A percentile compares a stretch with the other conserved stretches of the same genome.
Evolutionary conservation across 1,139 yeast genomes (phyloP).

Genomic region (Spathaspora jeffriesii): DNA sequence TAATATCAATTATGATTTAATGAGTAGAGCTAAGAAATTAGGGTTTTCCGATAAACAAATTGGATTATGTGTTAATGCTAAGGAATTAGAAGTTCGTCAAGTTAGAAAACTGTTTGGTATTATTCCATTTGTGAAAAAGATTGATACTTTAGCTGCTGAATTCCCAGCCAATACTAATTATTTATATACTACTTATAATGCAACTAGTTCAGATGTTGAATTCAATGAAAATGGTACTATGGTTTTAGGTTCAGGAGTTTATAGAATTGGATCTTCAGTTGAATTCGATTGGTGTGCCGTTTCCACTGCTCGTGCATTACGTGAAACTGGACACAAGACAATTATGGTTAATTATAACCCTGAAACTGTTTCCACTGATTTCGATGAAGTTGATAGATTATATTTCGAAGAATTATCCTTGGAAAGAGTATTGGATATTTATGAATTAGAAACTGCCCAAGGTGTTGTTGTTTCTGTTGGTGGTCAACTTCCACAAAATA

Average conservation of each 20-base stretch:
- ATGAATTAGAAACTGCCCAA: constrained; percentile 84
- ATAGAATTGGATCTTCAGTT: constrained; percentile 97
- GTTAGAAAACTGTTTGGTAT: constrained; percentile 78
- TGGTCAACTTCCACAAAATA: constrained; percentile 97
- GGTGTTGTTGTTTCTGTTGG: constrained; percentile 98
- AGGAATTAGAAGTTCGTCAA: constrained; percentile 79
- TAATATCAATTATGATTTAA: constrained; percentile 62
- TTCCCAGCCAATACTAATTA: constrained; percentile 98
- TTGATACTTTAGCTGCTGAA: constrained; percentile 98
- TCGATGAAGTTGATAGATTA: constrained; percentile 96
- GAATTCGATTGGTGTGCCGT: constrained; percentile 99
- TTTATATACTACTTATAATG: constrained; percentile 94
- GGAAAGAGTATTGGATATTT: constrained; percentile 97
- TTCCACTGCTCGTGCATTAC: constrained; percentile 90
- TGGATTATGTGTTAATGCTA: constrained; percentile 66
- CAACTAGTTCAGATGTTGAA: constrained; percentile 78
- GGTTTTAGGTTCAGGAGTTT: constrained; percentile 98
- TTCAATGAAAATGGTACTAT: constrained; percentile 91
- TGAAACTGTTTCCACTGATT: constrained; percentile 97
- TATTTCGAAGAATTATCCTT: constrained; percentile 94
- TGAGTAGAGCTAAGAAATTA: constrained; percentile 83
- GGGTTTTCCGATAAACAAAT: constrained; percentile 97
- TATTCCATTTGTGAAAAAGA: constrained; percentile 92
- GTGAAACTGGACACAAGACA: constrained; percentile 86
- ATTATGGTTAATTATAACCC: constrained; percentile 98